phyloP scores from a whole-genome alignment of 495 filamentous ascomycete species.

The Daldinia vernicosa region DNA sequence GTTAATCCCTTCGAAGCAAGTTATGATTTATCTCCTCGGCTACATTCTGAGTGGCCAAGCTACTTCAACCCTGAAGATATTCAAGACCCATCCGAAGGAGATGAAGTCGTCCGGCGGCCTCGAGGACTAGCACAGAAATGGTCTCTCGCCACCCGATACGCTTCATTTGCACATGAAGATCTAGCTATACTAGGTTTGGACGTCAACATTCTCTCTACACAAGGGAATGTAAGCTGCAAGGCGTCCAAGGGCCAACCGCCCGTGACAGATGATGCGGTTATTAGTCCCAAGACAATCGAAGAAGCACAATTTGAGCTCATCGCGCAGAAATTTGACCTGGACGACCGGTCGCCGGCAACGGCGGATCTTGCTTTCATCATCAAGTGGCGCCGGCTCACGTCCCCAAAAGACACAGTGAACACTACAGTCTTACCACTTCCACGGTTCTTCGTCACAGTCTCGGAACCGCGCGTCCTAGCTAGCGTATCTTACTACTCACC shows the following conservation, averaged over 20 bases:
- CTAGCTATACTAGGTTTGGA: slow-evolving; percentile 72
- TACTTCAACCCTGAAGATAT: slow-evolving; percentile 70
- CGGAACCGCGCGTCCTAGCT: slow-evolving; percentile 88
- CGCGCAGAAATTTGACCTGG: slow-evolving; percentile 75
- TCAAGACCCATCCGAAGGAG: slow-evolving; percentile 39
- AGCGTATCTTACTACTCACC: slow-evolving; percentile 59
- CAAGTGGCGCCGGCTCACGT: slow-evolving; percentile 70
- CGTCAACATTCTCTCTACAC: slow-evolving; percentile 62
- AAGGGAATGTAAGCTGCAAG: slow-evolving; percentile 58
- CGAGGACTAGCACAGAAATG: slow-evolving; percentile 81
- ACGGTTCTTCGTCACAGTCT: slow-evolving; percentile 77
- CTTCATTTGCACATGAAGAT: slow-evolving; percentile 76
- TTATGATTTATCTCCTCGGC: slow-evolving; percentile 80
- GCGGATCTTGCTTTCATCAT: slow-evolving; percentile 81
- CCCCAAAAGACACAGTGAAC: slow-evolving; percentile 54
- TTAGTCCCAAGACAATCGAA: slow-evolving; percentile 70
- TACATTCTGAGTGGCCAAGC: slow-evolving; percentile 86
- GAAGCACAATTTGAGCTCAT: slow-evolving; percentile 76
- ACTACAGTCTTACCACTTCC: slow-evolving; percentile 74
- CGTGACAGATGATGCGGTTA: slow-evolving; percentile 46
- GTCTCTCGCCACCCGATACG: slow-evolving; percentile 74
- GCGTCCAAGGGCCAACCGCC: slow-evolving; percentile 45
- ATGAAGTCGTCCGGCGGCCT: slow-evolving; percentile 30
- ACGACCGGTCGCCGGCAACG: slow-evolving; percentile 76
- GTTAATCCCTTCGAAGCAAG: slow-evolving; percentile 87